These are phyloP conservation scores for Leccinum pachyderme DNA, from an alignment of 1,284 basidiomycete genomes.

Conservation along the genomic window DNA sequence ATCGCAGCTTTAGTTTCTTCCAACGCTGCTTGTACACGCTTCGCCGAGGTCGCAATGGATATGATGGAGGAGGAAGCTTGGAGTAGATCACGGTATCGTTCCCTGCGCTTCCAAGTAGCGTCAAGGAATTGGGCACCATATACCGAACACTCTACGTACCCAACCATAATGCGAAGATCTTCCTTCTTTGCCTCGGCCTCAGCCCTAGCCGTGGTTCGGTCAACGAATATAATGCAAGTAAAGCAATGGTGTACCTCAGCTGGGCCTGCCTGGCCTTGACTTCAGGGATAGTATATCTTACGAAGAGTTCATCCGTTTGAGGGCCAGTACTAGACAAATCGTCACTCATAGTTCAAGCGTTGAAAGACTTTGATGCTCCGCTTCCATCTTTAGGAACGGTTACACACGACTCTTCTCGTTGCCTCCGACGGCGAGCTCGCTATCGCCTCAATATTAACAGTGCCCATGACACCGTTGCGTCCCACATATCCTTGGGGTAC, in stretches of 20 bases:
- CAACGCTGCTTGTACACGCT: slow-evolving; percentile 57
- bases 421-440: too few relatives aligned
- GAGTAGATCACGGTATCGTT: slow-evolving; percentile 91
- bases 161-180: slow-evolving; percentile 92
- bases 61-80: slow-evolving; percentile 90
- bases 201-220: slow-evolving; percentile 43
- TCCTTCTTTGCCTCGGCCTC: slow-evolving; percentile 90
- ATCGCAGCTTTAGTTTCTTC: slow-evolving; percentile 58
- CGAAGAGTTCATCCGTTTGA: not conserved
- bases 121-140: slow-evolving; percentile 24
- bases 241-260: slow-evolving; percentile 5
- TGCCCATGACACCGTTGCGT: too few relatives aligned
- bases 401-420: too few relatives aligned
- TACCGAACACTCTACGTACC: slow-evolving; percentile 60
- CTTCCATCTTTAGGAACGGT: too few relatives aligned
- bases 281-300: not conserved
- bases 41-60: slow-evolving; percentile 65
- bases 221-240: slow-evolving; percentile 27
- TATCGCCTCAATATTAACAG: too few relatives aligned
- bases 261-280: not conserved
- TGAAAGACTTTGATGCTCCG: too few relatives aligned
- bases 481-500: too few relatives aligned
- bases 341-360: too few relatives aligned
- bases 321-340: too few relatives aligned
- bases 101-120: slow-evolving; percentile 62